These are phyloP conservation scores for Aquilaria yunnanensis DNA, from an alignment of 345 rosid species.

Conservation along the genomic window DNA sequence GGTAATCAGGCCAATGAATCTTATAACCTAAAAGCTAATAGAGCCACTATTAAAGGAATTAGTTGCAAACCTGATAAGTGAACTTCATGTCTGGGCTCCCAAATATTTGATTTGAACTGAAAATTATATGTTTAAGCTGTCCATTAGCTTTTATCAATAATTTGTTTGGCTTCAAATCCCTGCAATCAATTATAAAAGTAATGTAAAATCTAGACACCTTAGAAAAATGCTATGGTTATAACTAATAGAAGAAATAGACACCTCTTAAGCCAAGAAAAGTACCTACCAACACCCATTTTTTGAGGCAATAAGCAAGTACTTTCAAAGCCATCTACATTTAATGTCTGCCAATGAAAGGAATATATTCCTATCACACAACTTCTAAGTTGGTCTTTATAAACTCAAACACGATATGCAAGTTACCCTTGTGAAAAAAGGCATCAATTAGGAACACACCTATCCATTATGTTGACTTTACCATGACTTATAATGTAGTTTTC, in stretches of 20 bases:
- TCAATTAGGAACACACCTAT: constrained; percentile 33
- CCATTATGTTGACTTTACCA: too few species aligned
- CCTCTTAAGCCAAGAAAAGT: constrained; percentile 7
- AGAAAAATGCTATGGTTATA: neutral
- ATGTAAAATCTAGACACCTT: constrained; percentile 5
- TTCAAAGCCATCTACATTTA: constrained; percentile 84
- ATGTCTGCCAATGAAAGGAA: constrained; percentile 92
- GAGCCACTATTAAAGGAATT: neutral
- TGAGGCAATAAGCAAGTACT: constrained; percentile 83
- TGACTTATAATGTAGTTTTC: too few species aligned
- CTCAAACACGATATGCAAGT: constrained; percentile 93
- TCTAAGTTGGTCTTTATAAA: constrained; percentile 98
- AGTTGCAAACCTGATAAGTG: constrained; percentile 70
- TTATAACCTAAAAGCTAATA: neutral
- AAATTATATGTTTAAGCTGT: constrained; percentile 86
- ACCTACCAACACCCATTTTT: constrained; percentile 97
- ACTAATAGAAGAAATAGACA: neutral
- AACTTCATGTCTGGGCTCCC: constrained; percentile 90
- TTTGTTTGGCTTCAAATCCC: constrained; percentile 99
- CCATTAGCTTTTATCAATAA: constrained; percentile 81
- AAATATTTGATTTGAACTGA: constrained; percentile 86
- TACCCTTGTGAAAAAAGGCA: constrained; percentile 93
- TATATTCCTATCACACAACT: constrained; percentile 71
- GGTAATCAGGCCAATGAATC: too few species aligned
- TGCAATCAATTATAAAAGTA: constrained; percentile 21